Base-by-base conservation (phyloP, 1,284 basidiomycete species). In the Rhizoctonia solani region DNA sequence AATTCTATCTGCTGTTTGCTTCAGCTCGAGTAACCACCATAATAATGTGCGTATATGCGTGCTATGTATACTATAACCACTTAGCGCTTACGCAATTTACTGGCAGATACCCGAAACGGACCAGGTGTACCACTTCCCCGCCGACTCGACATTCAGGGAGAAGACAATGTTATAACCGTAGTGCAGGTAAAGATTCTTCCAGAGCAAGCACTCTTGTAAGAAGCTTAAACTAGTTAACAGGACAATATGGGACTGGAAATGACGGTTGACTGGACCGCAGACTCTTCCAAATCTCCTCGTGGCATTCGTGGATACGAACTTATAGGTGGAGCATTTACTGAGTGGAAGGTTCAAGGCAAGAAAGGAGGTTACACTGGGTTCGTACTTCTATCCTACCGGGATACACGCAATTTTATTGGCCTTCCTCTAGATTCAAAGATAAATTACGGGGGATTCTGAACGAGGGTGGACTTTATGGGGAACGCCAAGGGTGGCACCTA, bases 271-370 rank as follows among this genome's bases (percentile, higher is more conserved):
- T 70, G 71, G 76, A 68, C 66, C 30, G 63, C 74, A 44, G 75
- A 79, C 42, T 79, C 63, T n/a, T 74, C 74, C 8, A 92, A 89
- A 76, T 85, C 87, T 4, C 87, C 90, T 37, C 86, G 91, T 21
- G 91, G 90, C 0, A 81, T 93, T 55, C 83, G 87, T n/a, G 90
- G 89, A 19, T 92, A 88, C 79, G 73, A 81, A 70, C 80, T 92
- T 11, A 80, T 84, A 66, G 75, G 76, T 5, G 87, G 87, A 16
- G 78, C 78, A 19, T 89, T 90, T 73, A 79, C 80, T 1, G 77
- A 80, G 5, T 93, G 92, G 91, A 90, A 84, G 71, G 88, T 93
- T 0, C 89, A 92, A 77, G 91, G 91, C 41, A 93, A 92, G 74
- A 72, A 87, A 4, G 88, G 88, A 19, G 90, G 91, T 13, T 92